Conservation (phyloP, 2,329 filamentous ascomycete genomes). For the Neonectria hederae region DNA sequence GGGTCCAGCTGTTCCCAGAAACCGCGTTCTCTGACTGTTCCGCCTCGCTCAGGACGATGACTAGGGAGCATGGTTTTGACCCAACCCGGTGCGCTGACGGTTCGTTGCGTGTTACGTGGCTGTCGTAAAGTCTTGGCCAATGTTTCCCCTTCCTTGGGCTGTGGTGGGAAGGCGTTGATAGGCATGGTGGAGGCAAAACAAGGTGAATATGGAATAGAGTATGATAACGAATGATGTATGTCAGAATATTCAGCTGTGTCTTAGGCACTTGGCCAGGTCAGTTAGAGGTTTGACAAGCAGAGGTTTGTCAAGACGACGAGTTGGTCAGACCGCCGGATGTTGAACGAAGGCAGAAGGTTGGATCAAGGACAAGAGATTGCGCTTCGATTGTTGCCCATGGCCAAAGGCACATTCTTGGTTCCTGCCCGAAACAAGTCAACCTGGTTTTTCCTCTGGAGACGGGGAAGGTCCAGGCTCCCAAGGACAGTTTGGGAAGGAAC, state of each 20-base stretch:
- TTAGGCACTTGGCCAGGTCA: background rate
- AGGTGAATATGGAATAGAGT: background rate
- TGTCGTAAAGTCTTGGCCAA: background rate
- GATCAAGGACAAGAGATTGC: background rate
- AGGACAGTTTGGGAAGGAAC: background rate
- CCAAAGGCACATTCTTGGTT: background rate
- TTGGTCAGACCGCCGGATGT: background rate
- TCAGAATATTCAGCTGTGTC: background rate
- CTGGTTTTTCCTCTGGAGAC: too few species aligned
- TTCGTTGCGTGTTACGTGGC: background rate
- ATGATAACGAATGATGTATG: constrained; percentile 12
- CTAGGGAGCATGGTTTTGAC: constrained; percentile 58
- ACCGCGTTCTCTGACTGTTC: constrained; percentile 52
- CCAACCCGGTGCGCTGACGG: constrained; percentile 41
- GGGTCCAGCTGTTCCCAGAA: constrained; percentile 44
- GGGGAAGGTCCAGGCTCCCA: background rate
- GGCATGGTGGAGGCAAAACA: background rate
- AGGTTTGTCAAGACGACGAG: background rate
- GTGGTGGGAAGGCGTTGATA: too few species aligned
- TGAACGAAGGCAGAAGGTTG: background rate
- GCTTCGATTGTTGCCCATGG: too few species aligned
- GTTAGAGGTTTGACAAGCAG: background rate
- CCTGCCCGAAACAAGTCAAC: background rate
- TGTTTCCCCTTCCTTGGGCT: background rate
- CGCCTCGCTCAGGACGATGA: constrained; percentile 59